Conservation (phyloP, 1,284 basidiomycete genomes). For the Xerocomus nothofagi region DNA sequence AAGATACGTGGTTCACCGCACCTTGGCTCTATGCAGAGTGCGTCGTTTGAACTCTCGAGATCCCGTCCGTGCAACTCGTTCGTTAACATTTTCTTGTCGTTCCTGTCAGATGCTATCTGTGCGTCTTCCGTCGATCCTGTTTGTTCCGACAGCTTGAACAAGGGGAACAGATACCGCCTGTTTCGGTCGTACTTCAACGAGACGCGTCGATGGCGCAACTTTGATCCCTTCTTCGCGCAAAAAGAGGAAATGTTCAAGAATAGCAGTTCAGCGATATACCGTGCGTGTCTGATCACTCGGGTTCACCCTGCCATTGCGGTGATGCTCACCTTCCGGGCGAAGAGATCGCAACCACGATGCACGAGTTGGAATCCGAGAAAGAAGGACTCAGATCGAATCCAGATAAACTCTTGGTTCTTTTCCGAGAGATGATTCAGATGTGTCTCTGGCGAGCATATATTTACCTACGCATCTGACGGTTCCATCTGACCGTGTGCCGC, state of each 20-base stretch:
- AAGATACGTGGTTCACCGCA: slow-evolving; percentile 86
- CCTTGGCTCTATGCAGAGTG: slow-evolving; percentile 96
- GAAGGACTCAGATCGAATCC: slow-evolving; percentile 45
- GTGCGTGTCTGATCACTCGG: slow-evolving; percentile 39
- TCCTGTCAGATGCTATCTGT: slow-evolving; percentile 61
- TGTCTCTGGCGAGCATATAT: slow-evolving; percentile 67
- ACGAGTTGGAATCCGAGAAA: slow-evolving; percentile 58
- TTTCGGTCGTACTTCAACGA: slow-evolving; percentile 75
- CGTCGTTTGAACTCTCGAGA: slow-evolving; percentile 25
- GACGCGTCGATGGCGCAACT: slow-evolving; percentile 72
- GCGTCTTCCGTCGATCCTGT: slow-evolving; percentile 21
- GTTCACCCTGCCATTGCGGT: neutral
- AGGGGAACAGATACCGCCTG: slow-evolving; percentile 71
- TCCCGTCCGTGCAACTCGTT: neutral
- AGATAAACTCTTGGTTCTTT: slow-evolving; percentile 61
- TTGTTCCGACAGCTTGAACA: neutral
- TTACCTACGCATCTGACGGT: neutral
- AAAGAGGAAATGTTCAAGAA: slow-evolving; percentile 86
- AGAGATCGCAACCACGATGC: slow-evolving; percentile 72
- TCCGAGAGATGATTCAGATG: slow-evolving; percentile 86
- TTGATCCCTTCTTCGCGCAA: slow-evolving; percentile 84
- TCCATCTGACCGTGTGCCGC: neutral
- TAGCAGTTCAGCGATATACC: slow-evolving; percentile 76
- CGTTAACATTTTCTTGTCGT: neutral
- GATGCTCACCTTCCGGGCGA: slow-evolving; percentile 2